phyloP scores from a whole-genome alignment of 371 early-diverging fungal species.

The Funneliformis caledonium region DNA sequence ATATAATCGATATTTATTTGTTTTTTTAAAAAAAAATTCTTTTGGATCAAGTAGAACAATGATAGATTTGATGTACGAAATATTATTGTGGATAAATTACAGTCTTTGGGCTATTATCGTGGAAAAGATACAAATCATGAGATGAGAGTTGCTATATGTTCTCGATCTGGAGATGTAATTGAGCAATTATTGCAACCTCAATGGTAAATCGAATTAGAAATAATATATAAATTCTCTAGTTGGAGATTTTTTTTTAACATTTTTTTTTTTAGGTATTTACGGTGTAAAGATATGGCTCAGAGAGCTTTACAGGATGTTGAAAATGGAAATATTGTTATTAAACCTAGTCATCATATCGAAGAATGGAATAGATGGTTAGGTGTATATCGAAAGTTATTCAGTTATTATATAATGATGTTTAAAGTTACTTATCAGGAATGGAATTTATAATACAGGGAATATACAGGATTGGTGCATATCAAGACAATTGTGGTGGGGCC shows the following conservation, averaged over 20 bases:
- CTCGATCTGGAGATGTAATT: constrained; percentile 96
- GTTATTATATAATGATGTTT: not conserved
- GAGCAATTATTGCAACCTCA: constrained; percentile 99
- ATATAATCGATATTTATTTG: not conserved
- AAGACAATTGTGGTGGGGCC: constrained; percentile 99
- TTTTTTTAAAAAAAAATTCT: not conserved
- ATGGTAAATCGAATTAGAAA: constrained; percentile 82
- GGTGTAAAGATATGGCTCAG: constrained; percentile 81
- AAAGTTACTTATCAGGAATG: not conserved
- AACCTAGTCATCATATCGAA: constrained; percentile 80
- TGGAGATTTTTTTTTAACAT: not conserved
- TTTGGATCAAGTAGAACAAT: constrained; percentile 54
- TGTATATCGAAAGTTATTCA: constrained; percentile 60
- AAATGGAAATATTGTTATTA: constrained; percentile 71
- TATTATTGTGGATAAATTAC: constrained; percentile 69
- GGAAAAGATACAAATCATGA: constrained; percentile 81
- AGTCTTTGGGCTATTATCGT: constrained; percentile 66
- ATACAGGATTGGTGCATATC: constrained; percentile 99
- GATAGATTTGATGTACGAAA: constrained; percentile 87
- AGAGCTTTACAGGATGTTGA: constrained; percentile 74
- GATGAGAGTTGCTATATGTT: constrained; percentile 88
- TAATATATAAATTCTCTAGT: too few species aligned
- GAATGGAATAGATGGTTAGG: constrained; percentile 97
- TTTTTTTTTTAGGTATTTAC: constrained; percentile 71
- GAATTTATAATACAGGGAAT: constrained; percentile 59